Conservation (phyloP, 2,329 filamentous ascomycete genomes). For the Colletotrichum orchidophilum region DNA sequence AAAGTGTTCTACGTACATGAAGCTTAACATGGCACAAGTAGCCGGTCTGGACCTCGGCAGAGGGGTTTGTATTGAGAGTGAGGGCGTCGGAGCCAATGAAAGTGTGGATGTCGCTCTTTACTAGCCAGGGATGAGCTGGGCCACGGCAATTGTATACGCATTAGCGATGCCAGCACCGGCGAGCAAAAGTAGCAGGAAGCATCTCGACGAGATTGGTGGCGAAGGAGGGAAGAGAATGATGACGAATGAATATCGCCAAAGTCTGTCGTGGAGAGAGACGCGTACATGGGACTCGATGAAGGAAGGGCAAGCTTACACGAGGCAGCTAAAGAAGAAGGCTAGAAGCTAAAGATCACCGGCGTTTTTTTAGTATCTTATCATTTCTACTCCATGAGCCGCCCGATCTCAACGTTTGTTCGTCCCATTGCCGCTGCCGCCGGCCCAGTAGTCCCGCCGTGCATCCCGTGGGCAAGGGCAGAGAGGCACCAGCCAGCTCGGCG, state of each 20-base stretch:
- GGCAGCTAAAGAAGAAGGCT: not conserved
- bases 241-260: conserved; percentile 7
- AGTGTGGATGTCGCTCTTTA: conserved; percentile 46
- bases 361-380: not conserved
- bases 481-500: not conserved
- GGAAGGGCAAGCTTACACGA: not conserved
- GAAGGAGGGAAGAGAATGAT: not conserved
- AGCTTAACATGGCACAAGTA: conserved; percentile 42
- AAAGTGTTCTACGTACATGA: not conserved
- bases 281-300: not conserved
- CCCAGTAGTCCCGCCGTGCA: not conserved
- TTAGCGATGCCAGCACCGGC: conserved; percentile 31
- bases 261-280: not conserved
- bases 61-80: conserved; percentile 41
- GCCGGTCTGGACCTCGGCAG: conserved; percentile 47
- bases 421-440: not conserved
- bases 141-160: conserved; percentile 38
- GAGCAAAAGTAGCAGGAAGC: conserved; percentile 18
- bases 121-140: conserved; percentile 40
- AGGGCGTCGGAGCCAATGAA: conserved; percentile 48
- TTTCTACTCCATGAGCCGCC: not conserved
- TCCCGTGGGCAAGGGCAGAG: not conserved
- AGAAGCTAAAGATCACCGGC: not conserved
- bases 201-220: not conserved
- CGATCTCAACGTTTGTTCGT: not conserved